These are phyloP conservation scores for Daldinia eschscholtzii DNA, from an alignment of 2,329 filamentous ascomycete species.

Conservation along the genomic window DNA sequence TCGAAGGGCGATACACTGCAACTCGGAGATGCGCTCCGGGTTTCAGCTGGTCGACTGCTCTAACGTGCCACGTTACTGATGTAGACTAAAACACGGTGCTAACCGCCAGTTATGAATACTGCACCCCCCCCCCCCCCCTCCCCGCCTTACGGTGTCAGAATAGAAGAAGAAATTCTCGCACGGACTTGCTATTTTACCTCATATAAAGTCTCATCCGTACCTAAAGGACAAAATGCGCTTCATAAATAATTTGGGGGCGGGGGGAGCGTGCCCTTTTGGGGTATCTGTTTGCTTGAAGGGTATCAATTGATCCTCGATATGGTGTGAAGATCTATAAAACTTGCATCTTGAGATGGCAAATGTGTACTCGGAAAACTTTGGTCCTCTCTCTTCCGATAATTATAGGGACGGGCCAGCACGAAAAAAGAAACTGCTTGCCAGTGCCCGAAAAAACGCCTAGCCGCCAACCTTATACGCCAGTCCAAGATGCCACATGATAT, in stretches of 20 bases:
- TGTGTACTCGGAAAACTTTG: background rate
- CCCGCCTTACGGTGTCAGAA: background rate
- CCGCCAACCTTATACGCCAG: conserved; percentile 27
- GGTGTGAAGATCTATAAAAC: conserved; percentile 7
- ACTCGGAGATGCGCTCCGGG: background rate
- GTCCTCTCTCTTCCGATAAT: conserved; percentile 1
- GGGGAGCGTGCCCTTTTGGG: background rate
- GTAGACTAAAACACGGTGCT: background rate
- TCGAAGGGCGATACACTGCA: no score
- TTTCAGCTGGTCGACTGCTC: background rate
- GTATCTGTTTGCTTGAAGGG: background rate
- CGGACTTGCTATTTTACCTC: background rate
- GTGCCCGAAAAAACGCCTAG: conserved; percentile 10
- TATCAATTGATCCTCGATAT: conserved; percentile 2
- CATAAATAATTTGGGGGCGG: no score
- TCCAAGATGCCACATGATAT: conserved; percentile 34
- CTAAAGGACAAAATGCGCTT: background rate
- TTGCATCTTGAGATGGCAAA: background rate
- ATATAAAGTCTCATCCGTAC: background rate
- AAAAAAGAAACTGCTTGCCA: background rate
- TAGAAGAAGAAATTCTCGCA: background rate
- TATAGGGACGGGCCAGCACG: background rate
- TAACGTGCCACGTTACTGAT: conserved; percentile 10
- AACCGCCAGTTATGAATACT: conserved; percentile 3
- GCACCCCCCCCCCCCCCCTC: no score